These are phyloP conservation scores for Solanum chiquidenum DNA, from an alignment of 257 asterid species.

Conservation along the genomic window DNA sequence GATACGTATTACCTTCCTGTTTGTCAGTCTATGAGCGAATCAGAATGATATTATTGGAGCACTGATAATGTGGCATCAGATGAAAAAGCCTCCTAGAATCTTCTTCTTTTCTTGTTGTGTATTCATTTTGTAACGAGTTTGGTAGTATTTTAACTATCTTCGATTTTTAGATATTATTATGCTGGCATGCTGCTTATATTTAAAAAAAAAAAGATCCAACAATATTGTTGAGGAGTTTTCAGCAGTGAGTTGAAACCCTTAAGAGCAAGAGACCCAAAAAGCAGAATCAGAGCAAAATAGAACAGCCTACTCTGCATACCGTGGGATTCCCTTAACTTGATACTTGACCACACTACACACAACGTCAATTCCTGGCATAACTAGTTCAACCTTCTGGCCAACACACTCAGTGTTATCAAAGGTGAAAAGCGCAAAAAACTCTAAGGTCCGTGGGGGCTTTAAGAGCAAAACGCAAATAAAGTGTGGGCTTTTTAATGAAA, in stretches of 20 bases:
- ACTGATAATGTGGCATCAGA: background rate
- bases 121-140: background rate
- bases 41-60: constrained; percentile 29
- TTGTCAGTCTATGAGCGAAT: constrained; percentile 55
- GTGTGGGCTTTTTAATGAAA: no score
- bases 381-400: background rate
- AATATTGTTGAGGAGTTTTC: background rate
- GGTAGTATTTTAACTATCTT: background rate
- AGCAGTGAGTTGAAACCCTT: background rate
- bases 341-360: background rate
- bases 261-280: background rate
- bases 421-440: no score
- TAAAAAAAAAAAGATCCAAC: background rate
- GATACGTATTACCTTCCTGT: constrained; percentile 94
- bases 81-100: background rate
- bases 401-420: background rate
- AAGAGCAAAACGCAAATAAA: no score
- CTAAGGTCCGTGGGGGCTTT: no score
- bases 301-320: background rate
- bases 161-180: background rate
- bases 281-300: background rate
- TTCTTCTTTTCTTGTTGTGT: background rate
- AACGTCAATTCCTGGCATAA: background rate
- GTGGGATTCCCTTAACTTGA: background rate
- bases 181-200: background rate